phyloP scores from a whole-genome alignment of 2,329 filamentous ascomycete species.

The Fusarium sp. region DNA sequence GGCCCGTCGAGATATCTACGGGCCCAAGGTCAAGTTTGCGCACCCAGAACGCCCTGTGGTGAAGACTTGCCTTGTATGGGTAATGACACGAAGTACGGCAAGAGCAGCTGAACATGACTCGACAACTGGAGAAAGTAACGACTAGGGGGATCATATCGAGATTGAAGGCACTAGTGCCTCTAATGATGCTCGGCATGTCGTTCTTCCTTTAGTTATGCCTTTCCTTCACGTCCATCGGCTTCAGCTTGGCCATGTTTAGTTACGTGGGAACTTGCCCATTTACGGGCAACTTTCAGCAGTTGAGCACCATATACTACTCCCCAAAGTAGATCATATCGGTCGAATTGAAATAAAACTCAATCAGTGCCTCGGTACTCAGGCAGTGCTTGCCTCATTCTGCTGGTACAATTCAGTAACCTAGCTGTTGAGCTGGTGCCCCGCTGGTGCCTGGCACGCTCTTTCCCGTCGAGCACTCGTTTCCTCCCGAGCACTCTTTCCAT shows the following conservation, averaged over 20 bases:
- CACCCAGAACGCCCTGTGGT: neutral
- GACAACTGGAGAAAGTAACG: neutral
- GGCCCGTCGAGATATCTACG: neutral
- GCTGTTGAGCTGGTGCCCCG: neutral
- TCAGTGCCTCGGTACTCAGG: neutral
- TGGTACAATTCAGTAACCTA: neutral
- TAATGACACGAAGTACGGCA: neutral
- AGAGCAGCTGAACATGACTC: neutral
- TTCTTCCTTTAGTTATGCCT: neutral
- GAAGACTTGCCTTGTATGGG: neutral
- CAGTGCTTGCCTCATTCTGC: neutral
- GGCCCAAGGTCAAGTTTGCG: neutral
- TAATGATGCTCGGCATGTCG: neutral
- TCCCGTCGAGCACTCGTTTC: neutral
- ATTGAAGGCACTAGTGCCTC: neutral
- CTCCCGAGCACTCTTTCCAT: neutral
- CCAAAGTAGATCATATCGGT: neutral
- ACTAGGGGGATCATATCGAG: neutral
- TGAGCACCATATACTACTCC: neutral
- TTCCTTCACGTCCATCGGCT: neutral
- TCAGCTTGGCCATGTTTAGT: neutral
- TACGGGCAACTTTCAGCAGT: neutral
- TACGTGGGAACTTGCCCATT: neutral
- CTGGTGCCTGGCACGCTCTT: neutral
- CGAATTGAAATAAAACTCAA: neutral